A percentile compares a stretch with the other conserved stretches of the same genome.
Conservation (phyloP, 371 early-diverging fungal species). For the Zancudomyces culisetae region DNA sequence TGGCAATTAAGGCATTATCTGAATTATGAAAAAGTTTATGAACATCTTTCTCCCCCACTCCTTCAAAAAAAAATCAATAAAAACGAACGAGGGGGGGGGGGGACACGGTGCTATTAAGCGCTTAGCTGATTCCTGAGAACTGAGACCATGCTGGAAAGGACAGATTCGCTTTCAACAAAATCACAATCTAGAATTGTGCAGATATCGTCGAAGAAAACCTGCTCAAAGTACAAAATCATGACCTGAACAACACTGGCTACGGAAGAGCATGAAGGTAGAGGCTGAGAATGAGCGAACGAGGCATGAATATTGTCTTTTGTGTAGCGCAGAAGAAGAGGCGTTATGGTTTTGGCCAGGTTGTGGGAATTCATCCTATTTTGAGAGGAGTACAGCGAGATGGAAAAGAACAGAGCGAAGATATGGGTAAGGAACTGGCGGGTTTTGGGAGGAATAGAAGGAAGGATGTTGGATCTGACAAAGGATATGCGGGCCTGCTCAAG, state of each 20-base stretch:
- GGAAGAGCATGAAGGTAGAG: neutral
- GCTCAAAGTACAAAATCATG: neutral
- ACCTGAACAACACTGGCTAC: neutral
- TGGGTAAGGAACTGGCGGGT: constrained; percentile 36
- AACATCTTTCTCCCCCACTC: neutral
- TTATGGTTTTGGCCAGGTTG: constrained; percentile 69
- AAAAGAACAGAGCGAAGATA: constrained; percentile 43
- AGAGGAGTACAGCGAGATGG: constrained; percentile 37
- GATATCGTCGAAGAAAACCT: neutral
- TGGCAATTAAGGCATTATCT: neutral
- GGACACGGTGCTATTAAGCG: no score
- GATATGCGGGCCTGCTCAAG: constrained; percentile 16
- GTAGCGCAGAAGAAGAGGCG: constrained; percentile 57
- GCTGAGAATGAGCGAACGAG: neutral
- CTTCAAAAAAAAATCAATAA: constrained; percentile 2
- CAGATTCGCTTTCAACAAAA: neutral
- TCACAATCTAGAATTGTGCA: neutral
- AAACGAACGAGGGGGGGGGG: neutral
- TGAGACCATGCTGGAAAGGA: neutral
- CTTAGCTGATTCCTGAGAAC: neutral
- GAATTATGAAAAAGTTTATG: neutral
- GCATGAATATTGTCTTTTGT: neutral
- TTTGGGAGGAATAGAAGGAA: constrained; percentile 23
- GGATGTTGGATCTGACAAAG: constrained; percentile 30
- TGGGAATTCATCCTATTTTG: constrained; percentile 63